These are phyloP conservation scores for Chalaropsis ovoidea DNA, from an alignment of 2,329 filamentous ascomycete species.

Conservation along the genomic window DNA sequence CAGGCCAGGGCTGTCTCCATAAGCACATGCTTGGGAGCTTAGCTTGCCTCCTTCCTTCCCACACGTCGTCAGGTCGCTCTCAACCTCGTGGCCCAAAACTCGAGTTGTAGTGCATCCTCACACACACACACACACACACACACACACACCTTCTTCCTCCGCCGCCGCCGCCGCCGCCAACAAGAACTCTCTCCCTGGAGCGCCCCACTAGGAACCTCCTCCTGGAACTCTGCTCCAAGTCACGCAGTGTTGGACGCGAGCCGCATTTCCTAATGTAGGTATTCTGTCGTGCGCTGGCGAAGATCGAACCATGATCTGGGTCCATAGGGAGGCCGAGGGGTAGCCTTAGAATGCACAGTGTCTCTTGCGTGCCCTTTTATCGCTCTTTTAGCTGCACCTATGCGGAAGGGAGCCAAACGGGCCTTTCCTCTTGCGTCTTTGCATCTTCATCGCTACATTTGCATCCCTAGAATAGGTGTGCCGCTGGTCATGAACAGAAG, in stretches of 20 bases:
- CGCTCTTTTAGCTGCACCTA: not conserved
- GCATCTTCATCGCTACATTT: not conserved
- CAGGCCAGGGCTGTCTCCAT: not conserved
- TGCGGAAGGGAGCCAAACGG: not conserved
- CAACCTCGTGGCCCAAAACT: not conserved
- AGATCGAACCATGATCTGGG: slow-evolving; percentile 1
- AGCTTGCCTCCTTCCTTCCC: not conserved
- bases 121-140: too few relatives aligned
- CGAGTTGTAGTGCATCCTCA: not conserved
- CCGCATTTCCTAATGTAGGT: not conserved
- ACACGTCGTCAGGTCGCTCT: not conserved
- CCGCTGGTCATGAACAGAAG: not conserved
- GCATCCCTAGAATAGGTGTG: not conserved
- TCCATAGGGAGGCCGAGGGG: not conserved
- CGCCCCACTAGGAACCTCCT: not conserved
- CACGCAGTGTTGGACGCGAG: not conserved
- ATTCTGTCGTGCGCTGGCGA: not conserved
- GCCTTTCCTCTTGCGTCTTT: slow-evolving; percentile 1
- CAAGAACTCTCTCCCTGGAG: not conserved
- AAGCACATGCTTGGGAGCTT: not conserved
- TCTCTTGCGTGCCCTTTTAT: not conserved
- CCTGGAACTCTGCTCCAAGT: slow-evolving; percentile 10
- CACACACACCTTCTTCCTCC: too few relatives aligned
- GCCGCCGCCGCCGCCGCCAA: not conserved
- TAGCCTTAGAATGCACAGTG: not conserved